A percentile compares a stretch with the other conserved stretches of the same genome.
These are phyloP conservation scores for Vicia sativa DNA, from an alignment of 306 rosid genomes.

Conservation along the genomic window DNA sequence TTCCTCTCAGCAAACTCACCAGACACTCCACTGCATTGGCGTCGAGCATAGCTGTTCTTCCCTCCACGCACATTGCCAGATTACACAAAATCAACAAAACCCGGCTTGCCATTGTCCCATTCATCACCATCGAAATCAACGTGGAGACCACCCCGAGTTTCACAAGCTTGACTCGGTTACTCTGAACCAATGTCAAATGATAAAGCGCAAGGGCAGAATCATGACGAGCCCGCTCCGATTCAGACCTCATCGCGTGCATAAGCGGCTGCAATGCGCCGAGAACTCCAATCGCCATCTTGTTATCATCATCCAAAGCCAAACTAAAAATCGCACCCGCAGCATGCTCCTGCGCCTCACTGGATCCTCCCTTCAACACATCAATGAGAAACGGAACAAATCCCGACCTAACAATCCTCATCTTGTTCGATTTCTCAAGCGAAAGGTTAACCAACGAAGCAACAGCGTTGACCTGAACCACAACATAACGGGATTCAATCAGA, in stretches of 20 bases:
- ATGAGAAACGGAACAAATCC: conserved; percentile 73
- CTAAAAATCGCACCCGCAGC: conserved; percentile 97
- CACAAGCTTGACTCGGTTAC: conserved; percentile 81
- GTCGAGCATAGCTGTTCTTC: conserved; percentile 80
- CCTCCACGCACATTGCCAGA: conserved; percentile 63
- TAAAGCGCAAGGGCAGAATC: conserved; percentile 89
- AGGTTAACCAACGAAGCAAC: conserved; percentile 82
- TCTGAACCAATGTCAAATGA: conserved; percentile 67
- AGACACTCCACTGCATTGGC: conserved; percentile 71
- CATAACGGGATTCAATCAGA: conserved; percentile 56
- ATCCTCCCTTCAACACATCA: conserved; percentile 69
- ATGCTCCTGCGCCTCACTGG: conserved; percentile 81
- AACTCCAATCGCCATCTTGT: conserved; percentile 89
- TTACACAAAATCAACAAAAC: conserved; percentile 74
- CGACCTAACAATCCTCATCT: conserved; percentile 79
- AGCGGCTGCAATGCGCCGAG: conserved; percentile 82
- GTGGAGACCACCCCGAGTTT: conserved; percentile 68
- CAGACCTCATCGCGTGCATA: conserved; percentile 76
- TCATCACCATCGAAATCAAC: conserved; percentile 51
- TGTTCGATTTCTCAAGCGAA: conserved; percentile 76
- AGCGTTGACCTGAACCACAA: conserved; percentile 72
- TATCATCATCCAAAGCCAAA: conserved; percentile 74
- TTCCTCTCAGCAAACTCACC: conserved; percentile 58
- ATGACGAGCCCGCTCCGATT: conserved; percentile 68
- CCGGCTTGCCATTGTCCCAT: conserved; percentile 53